Evolutionary conservation across 2,329 filamentous ascomycete genomes (phyloP).

Genomic region (Nemania abortiva): DNA sequence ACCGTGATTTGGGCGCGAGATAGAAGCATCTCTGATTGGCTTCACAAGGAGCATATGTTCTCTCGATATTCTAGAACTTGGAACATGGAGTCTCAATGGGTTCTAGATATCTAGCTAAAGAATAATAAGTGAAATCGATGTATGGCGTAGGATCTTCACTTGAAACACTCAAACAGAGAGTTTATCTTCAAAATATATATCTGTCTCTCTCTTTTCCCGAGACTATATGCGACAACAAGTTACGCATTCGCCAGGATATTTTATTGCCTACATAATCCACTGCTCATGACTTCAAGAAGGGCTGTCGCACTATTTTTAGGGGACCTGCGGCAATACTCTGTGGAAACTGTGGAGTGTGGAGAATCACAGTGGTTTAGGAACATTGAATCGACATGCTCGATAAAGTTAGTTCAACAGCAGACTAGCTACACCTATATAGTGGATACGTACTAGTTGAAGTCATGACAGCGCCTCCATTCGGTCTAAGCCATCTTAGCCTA

Average conservation of each 20-base stretch:
- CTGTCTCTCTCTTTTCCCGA: too few species aligned
- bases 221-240: too few species aligned
- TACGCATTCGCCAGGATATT: too few species aligned
- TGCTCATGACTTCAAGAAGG: background rate
- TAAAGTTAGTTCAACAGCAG: background rate
- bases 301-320: constrained; percentile 26
- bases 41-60: background rate
- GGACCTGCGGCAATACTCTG: constrained; percentile 12
- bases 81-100: background rate
- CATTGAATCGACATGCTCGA: background rate
- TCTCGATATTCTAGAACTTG: background rate
- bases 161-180: background rate
- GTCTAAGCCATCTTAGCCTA: constrained; percentile 25
- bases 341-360: constrained; percentile 16
- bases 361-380: background rate
- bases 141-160: background rate
- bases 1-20: background rate
- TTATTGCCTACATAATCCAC: too few species aligned
- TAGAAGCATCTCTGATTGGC: background rate
- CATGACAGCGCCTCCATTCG: constrained; percentile 10
- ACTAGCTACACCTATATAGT: background rate
- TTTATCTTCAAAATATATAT: background rate
- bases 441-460: background rate
- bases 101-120: background rate
- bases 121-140: background rate